Base-by-base conservation (phyloP, 2,329 filamentous ascomycete species). In the Macrophomina phaseolina region DNA sequence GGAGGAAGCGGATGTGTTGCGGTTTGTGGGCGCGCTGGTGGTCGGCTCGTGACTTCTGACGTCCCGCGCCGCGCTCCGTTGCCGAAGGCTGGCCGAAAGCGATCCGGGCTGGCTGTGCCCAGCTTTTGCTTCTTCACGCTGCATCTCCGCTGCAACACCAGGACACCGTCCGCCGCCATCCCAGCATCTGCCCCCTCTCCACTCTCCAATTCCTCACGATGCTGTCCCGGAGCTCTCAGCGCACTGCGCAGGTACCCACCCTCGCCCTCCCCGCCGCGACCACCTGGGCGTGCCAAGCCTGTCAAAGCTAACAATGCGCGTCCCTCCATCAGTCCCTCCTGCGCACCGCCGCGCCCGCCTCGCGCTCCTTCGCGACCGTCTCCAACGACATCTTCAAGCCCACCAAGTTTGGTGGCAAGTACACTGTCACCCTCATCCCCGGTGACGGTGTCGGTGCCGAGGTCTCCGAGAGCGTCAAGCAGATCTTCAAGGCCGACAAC, bases 401-500 rank as follows among this genome's bases (percentile, higher is more conserved):
- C 75, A 93, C 94, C 85, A 95, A 98, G 87, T 98, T 94, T 82
- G 95, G 95, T 81, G 93, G 94, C 85, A 99, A 98, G 86, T 99
- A 98, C 88, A 99, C 95, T 45, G 94, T 97, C 75, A 97, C 94
- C 71, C 87, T 99, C 78, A 98, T 99, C 80, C 95, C 95, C 81
- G 95, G 88, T 84, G 95, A 99, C 77, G 95, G 95, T 86, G 97
- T 99, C 80, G 95, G 95, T 81, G 92, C 93, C 81, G 95, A 99
- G 85, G 94, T 98, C 69, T 93, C 94, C 76, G 94, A 98, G 84
- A 95, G 93, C 70, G 94, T 99, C 81, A 97, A 97, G 90, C 96
- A 94, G 73, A 91, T 99, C 82, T 98, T 98, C 90, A 98, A 97
- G 89, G 94, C 94, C 80, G 94, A 98, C 86, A 98, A 97, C 80